Base-by-base conservation (phyloP, 2,329 filamentous ascomycete genomes). In the Didymella glomerata region DNA sequence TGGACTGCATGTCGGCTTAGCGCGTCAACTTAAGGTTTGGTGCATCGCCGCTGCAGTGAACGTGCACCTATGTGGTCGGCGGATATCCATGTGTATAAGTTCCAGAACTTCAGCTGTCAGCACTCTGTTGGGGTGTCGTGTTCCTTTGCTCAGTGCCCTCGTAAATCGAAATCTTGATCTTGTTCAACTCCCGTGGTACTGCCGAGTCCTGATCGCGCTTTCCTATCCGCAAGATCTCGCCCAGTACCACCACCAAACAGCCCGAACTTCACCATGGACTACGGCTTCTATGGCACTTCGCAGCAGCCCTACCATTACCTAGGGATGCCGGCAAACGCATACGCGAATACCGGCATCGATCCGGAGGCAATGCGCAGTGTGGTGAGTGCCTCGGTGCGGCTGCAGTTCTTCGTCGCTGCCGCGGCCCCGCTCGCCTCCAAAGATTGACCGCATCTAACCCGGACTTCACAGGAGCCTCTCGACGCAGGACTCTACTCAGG, bases 251-350 rank as follows among this genome's bases (percentile, higher is more conserved):
- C 56, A 47, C 34, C 40, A 28, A 45, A 27, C 56, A 30, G 54
- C 45, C 22, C 44, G 22, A 38, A 55, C 27, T 16, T 41, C 55
- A 41, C 66, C 50, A 87, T 88, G 85, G 84, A 87, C 67, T 87
- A 85, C 73, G 79, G 80, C 52, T 86, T 84, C 73, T 87, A 82
- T 72, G 70, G 74, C 49, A 68, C 79, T 20, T 74, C 78, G 47
- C 73, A 73, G 40, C 81, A 82, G 63, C 74, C 79, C 40, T 86
- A 82, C 18, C 74, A 78, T 32, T 82, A 83, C 61, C 78, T 83
- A 48, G 80, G 79, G 50, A 74, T 84, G 59, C 77, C 81, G 18
- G 73, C 75, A 4, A 75, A 72, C 47, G 71, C 60, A 55, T 78
- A 73, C 40, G 55, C 69, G 2, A 69, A 70, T 34, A 46, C 62